These are phyloP conservation scores for Umbelopsis isabellina DNA, from an alignment of 192 early-diverging fungal species.

Conservation along the genomic window DNA sequence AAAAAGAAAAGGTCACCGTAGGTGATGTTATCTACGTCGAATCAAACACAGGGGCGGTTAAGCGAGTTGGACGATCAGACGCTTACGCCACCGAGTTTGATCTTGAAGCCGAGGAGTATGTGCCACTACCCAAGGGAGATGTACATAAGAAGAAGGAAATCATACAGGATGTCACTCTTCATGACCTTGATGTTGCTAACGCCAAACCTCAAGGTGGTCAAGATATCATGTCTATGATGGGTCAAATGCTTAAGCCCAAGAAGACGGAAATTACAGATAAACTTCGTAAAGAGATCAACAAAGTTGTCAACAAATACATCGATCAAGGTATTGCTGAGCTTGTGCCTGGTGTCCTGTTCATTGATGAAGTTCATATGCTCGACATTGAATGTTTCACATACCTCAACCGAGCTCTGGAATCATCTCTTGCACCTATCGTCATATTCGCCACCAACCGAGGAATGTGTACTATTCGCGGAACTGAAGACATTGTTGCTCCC, in stretches of 20 bases:
- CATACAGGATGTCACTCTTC: constrained; percentile 97
- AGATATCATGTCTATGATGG: constrained; percentile 98
- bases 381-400: constrained; percentile 99
- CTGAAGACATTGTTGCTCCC: constrained; percentile 88
- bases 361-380: constrained; percentile 99
- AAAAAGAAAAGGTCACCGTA: constrained; percentile 95
- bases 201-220: constrained; percentile 95
- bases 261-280: constrained; percentile 99
- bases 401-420: constrained; percentile 96
- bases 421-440: constrained; percentile 94
- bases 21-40: constrained; percentile 99
- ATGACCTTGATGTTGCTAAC: constrained; percentile 99
- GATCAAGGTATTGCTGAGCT: constrained; percentile 99
- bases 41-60: constrained; percentile 96
- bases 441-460: constrained; percentile 99
- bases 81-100: constrained; percentile 99
- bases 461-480: constrained; percentile 93
- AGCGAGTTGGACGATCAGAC: constrained; percentile 96
- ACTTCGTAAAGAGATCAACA: constrained; percentile 97
- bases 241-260: constrained; percentile 97
- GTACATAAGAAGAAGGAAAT: constrained; percentile 96
- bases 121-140: constrained; percentile 98
- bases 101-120: constrained; percentile 98
- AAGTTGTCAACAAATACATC: constrained; percentile 94
- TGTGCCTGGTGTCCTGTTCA: constrained; percentile 97